phyloP scores from a whole-genome alignment of 148 eudicot species.

The Rhododendron williamsianum region DNA sequence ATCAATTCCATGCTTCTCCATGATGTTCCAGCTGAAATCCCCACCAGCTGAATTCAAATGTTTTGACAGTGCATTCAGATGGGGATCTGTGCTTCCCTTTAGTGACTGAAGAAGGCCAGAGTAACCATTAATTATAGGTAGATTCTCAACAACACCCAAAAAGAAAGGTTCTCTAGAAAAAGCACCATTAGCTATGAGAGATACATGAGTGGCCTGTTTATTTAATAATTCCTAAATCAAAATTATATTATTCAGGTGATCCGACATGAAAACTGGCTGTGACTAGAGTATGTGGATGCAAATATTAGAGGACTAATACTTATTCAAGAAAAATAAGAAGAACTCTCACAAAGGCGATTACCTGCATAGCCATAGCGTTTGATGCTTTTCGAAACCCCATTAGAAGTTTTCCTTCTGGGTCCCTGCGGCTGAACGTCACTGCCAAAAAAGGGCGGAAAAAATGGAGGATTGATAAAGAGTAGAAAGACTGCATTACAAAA shows the following conservation, averaged over 20 bases:
- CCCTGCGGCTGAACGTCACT: slow-evolving; percentile 94
- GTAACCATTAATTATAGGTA: slow-evolving; percentile 36
- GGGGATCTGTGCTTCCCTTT: slow-evolving; percentile 56
- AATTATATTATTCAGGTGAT: slow-evolving; percentile 2
- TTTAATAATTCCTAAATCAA: slow-evolving; percentile 16
- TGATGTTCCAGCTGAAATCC: slow-evolving; percentile 33
- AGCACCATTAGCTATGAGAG: slow-evolving; percentile 26
- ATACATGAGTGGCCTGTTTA: slow-evolving; percentile 35
- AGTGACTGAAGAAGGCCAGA: slow-evolving; percentile 52
- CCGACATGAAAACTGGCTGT: not conserved
- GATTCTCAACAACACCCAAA: slow-evolving; percentile 32
- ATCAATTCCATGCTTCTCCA: slow-evolving; percentile 42
- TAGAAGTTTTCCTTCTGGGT: slow-evolving; percentile 86
- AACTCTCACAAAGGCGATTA: slow-evolving; percentile 12
- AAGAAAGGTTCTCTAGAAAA: slow-evolving; percentile 38
- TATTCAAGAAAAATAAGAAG: not conserved
- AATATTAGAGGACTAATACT: not conserved
- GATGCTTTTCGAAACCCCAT: slow-evolving; percentile 94
- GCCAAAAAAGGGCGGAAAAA: slow-evolving; percentile 16
- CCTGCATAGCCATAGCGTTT: slow-evolving; percentile 41
- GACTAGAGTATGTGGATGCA: slow-evolving; percentile 7
- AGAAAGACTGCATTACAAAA: slow-evolving; percentile 4
- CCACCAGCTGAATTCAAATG: slow-evolving; percentile 40
- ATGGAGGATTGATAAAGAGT: not conserved
- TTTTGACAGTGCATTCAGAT: slow-evolving; percentile 41